These are phyloP conservation scores for Nevesoporus exiguus DNA, from an alignment of 768 basidiomycete species.

Conservation along the genomic window DNA sequence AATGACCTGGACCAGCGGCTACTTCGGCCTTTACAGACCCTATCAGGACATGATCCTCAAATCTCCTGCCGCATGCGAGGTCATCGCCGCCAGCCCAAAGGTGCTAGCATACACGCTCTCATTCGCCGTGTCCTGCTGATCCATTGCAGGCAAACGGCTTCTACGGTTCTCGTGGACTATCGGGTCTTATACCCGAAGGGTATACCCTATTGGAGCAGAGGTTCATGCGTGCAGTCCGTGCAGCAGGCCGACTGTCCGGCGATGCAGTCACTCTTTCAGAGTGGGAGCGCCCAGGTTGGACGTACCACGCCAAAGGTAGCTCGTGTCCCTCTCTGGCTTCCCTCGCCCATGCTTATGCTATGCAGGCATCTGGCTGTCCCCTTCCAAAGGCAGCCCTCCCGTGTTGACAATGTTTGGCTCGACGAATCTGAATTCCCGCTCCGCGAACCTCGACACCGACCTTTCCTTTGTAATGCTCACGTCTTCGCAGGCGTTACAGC, in stretches of 20 bases:
- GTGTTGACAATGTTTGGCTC: constrained; percentile 86
- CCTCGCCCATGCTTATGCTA: neutral
- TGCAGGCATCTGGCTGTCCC: constrained; percentile 83
- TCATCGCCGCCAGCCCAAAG: constrained; percentile 85
- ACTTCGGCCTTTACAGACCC: constrained; percentile 81
- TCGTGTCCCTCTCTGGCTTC: neutral
- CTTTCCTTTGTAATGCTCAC: constrained; percentile 83
- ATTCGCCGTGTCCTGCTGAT: neutral
- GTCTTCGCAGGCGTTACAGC: constrained; percentile 50
- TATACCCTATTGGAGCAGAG: constrained; percentile 85
- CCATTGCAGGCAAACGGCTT: constrained; percentile 87
- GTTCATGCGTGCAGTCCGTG: constrained; percentile 66
- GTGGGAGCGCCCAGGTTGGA: constrained; percentile 90
- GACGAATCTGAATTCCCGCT: constrained; percentile 91
- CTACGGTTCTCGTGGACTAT: constrained; percentile 83
- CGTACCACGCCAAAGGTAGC: constrained; percentile 96
- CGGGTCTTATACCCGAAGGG: constrained; percentile 91
- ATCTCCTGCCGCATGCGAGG: constrained; percentile 55
- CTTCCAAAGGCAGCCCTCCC: constrained; percentile 47
- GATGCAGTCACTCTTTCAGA: constrained; percentile 71
- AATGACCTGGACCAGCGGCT: constrained; percentile 89
- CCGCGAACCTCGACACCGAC: constrained; percentile 87
- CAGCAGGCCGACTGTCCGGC: constrained; percentile 38
- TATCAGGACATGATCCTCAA: constrained; percentile 75
- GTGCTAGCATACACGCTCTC: constrained; percentile 38